A percentile compares a stretch with the other conserved stretches of the same genome.
phyloP scores from a whole-genome alignment of 768 basidiomycete genomes.

The Trichaptum fuscoviolaceum region DNA sequence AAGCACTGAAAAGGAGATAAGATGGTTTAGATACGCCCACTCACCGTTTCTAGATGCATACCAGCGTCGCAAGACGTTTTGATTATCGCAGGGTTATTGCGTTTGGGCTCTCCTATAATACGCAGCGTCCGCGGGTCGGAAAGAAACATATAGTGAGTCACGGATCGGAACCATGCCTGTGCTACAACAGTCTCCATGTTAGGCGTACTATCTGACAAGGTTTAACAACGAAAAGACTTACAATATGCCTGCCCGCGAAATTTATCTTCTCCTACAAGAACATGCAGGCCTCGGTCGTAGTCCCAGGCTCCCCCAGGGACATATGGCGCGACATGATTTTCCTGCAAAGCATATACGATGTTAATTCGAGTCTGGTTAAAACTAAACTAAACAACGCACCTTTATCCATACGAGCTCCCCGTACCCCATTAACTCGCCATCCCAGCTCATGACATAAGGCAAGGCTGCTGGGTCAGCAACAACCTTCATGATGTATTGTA shows the following conservation, averaged over 20 bases:
- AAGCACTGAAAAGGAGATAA: not conserved
- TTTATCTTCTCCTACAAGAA: conserved; percentile 42
- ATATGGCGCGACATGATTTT: conserved; percentile 21
- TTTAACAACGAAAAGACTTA: conserved; percentile 17
- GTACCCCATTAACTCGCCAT: conserved; percentile 38
- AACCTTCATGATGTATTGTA: conserved; percentile 31
- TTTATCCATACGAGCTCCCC: conserved; percentile 41
- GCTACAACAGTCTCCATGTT: not conserved
- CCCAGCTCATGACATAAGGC: conserved; percentile 43
- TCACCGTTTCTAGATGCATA: conserved; percentile 3
- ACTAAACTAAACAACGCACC: conserved; percentile 27
- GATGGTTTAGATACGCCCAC: not conserved
- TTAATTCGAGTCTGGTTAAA: conserved; percentile 14
- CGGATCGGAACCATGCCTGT: conserved; percentile 5
- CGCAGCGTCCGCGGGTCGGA: conserved; percentile 36
- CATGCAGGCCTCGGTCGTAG: conserved; percentile 35
- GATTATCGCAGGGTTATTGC: conserved; percentile 26
- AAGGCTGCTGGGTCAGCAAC: conserved; percentile 34
- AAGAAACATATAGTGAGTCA: conserved; percentile 37
- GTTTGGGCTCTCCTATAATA: conserved; percentile 39
- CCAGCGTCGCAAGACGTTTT: conserved; percentile 16
- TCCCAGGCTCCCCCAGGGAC: conserved; percentile 24
- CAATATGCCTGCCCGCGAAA: conserved; percentile 39
- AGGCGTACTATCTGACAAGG: not conserved
- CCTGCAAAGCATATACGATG: conserved; percentile 19